Evolutionary conservation across 306 rosid species (phyloP), one percentile per base, ranked within the genome.

Genomic region (Acacia confusa): DNA sequence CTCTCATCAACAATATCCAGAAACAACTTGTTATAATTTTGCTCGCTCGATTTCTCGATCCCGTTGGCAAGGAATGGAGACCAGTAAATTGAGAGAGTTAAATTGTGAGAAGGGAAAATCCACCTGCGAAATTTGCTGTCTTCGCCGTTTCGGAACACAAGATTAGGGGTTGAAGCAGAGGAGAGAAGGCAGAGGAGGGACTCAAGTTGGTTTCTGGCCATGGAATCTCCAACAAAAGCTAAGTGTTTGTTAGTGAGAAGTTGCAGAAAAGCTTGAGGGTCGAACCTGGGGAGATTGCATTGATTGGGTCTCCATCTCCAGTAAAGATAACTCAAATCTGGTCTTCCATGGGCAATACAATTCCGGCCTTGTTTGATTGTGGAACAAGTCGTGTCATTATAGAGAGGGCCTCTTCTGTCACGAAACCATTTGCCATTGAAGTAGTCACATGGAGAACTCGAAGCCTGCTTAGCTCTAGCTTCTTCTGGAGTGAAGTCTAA

Each of bases 191-290:
- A 95, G n/a, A 95, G 97, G 53, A 95, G 97, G 2, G 98, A 95
- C 77, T 95, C 98, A 52, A 92, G 66, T 70, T 95, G 98, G 87
- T 95, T 95, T 82, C 98, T 95, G n/a, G 98, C 98, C 95, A 95
- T 87, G 82, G 98, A 95, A 63, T 95, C 98, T 3, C 98, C 98
- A 1, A 95, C 91, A 87, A 95, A 91, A 45, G 97, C 97, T 68
- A 95, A 8, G 43, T 92, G 92, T 63, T 91, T 92, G 91, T 90
- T 89, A 1, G 45, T 78, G 69, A 92, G 36, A 28, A 91, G 81
- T 61, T 84, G 70, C 32, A 95, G 93, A 65, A 92, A 95, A 78
- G 86, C 79, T 17, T 45, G 55, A 44, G 98, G 97, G 30, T 95
- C 92, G 75, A 95, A 95, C 92, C 94, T 92, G n/a, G 95, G 91